Evolutionary conservation across 208 protist species (phyloP).

Genomic region (Tritrichomonas musculus): DNA sequence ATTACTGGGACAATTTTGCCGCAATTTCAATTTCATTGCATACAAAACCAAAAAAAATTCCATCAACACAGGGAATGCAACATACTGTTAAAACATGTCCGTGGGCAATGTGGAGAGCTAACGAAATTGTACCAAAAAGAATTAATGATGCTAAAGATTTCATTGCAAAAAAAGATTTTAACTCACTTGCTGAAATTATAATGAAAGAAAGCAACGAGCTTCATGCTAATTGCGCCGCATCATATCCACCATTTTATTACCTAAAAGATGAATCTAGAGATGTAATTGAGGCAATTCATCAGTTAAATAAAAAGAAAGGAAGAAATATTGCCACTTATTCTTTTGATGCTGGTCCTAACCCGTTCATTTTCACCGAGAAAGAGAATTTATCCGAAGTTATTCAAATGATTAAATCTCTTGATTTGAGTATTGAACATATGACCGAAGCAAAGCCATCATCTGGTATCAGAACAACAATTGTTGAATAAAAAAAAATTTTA

Average conservation of each 20-base stretch:
- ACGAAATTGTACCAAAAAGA: conserved; percentile 64
- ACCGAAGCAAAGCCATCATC: too few relatives aligned
- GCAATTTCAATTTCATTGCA: conserved; percentile 70
- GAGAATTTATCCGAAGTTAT: background rate
- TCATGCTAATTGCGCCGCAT: conserved; percentile 89
- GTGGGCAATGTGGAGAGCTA: conserved; percentile 66
- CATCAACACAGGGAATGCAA: conserved; percentile 89
- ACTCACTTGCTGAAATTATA: conserved; percentile 72
- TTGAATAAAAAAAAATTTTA: too few relatives aligned
- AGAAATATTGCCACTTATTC: conserved; percentile 80
- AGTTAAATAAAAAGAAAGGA: conserved; percentile 64
- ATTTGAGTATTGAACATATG: too few relatives aligned
- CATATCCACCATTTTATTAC: conserved; percentile 92
- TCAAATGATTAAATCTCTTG: background rate
- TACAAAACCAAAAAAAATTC: conserved; percentile 79
- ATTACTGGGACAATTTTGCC: conserved; percentile 76
- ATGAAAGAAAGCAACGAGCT: conserved; percentile 91
- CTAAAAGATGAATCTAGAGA: conserved; percentile 85
- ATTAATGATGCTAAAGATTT: conserved; percentile 57
- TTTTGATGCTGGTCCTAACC: conserved; percentile 97
- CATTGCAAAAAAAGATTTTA: conserved; percentile 78
- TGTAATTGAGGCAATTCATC: conserved; percentile 80
- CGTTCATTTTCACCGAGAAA: conserved; percentile 74
- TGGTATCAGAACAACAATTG: too few relatives aligned
- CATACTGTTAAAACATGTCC: conserved; percentile 73